These are phyloP conservation scores for Conringia planisiliqua DNA, from an alignment of 345 rosid genomes.

Conservation along the genomic window DNA sequence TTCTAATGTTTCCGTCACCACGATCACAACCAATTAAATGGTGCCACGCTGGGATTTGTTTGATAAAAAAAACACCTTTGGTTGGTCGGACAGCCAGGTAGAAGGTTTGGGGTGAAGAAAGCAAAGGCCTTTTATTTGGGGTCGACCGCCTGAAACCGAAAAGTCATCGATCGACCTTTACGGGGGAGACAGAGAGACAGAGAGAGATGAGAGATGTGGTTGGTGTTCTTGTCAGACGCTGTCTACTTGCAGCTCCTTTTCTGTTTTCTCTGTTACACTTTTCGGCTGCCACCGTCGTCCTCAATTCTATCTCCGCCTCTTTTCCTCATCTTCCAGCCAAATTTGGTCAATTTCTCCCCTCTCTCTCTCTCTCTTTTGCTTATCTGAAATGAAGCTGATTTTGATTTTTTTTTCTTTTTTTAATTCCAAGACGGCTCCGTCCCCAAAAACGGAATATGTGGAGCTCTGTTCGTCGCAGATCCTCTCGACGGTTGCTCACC, in stretches of 20 bases:
- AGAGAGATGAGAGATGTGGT: conserved; percentile 29
- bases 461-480: conserved; percentile 56
- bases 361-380: neutral
- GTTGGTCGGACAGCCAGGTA: neutral
- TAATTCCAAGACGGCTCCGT: conserved; percentile 40
- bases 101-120: conserved; percentile 13
- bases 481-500: conserved; percentile 61
- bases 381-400: neutral
- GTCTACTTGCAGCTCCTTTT: conserved; percentile 8
- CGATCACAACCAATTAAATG: no score
- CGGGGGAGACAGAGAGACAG: no score
- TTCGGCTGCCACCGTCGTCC: conserved; percentile 44
- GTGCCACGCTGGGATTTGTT: no score
- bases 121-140: neutral
- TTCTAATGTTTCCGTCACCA: no score
- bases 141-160: conserved; percentile 2
- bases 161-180: conserved; percentile 6
- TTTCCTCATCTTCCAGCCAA: conserved; percentile 75
- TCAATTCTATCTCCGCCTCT: conserved; percentile 45
- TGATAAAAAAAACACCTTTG: no score
- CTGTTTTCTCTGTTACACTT: conserved; percentile 24
- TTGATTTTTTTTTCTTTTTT: neutral
- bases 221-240: neutral
- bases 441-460: conserved; percentile 44
- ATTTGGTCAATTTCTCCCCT: conserved; percentile 43